phyloP scores from a whole-genome alignment of 2,329 filamentous ascomycete genomes.

The Hymenoscyphus fraxineus region DNA sequence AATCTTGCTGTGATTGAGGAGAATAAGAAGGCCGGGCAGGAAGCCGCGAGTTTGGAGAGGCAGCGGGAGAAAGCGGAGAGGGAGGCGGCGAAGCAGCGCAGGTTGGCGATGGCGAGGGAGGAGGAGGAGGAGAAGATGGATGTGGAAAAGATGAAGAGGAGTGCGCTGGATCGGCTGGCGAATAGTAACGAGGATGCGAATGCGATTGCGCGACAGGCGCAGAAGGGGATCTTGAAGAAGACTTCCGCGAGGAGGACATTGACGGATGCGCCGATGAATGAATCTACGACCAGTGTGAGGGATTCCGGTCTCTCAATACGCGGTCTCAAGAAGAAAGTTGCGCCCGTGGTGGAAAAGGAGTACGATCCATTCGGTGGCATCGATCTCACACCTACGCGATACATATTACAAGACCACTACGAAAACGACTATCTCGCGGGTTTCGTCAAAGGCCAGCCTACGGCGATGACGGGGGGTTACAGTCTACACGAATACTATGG shows the following conservation, averaged over 20 bases:
- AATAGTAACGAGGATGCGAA: slow-evolving; percentile 58
- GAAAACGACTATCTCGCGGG: slow-evolving; percentile 69
- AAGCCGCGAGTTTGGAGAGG: slow-evolving; percentile 52
- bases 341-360: slow-evolving; percentile 62
- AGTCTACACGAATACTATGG: slow-evolving; percentile 76
- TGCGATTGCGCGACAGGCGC: slow-evolving; percentile 50
- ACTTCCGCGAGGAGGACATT: slow-evolving; percentile 54
- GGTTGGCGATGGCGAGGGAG: slow-evolving; percentile 61
- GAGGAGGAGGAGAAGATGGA: slow-evolving; percentile 67
- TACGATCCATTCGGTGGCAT: slow-evolving; percentile 89
- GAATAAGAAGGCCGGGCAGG: slow-evolving; percentile 51
- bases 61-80: slow-evolving; percentile 60
- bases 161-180: slow-evolving; percentile 67
- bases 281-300: slow-evolving; percentile 10
- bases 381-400: slow-evolving; percentile 64
- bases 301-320: slow-evolving; percentile 60
- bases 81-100: slow-evolving; percentile 60
- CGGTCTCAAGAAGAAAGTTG: slow-evolving; percentile 66
- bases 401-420: slow-evolving; percentile 66
- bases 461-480: slow-evolving; percentile 76
- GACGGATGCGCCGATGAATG: slow-evolving; percentile 26
- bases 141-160: slow-evolving; percentile 59
- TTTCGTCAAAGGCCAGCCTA: slow-evolving; percentile 57
- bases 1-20: slow-evolving; percentile 67
- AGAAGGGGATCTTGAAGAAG: slow-evolving; percentile 67